These are phyloP conservation scores for Fusarium cyanostomum DNA, from an alignment of 2,329 filamentous ascomycete genomes.

Conservation along the genomic window DNA sequence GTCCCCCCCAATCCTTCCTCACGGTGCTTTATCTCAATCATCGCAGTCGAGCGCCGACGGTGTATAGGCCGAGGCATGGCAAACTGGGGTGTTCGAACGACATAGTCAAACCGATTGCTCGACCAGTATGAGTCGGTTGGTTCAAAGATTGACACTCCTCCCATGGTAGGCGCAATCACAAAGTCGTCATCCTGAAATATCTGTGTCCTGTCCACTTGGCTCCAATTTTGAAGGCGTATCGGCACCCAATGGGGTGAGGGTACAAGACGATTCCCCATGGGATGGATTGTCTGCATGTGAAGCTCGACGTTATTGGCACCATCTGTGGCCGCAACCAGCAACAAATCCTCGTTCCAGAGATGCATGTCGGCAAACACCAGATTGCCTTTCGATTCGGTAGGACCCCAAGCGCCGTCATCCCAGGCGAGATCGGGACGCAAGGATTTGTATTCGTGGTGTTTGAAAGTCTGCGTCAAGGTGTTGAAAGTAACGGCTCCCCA, in stretches of 20 bases:
- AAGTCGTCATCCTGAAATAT: conserved; percentile 32
- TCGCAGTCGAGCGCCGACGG: background rate
- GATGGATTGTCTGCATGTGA: conserved; percentile 11
- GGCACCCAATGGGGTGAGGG: conserved; percentile 1
- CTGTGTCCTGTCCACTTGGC: background rate
- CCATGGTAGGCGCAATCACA: conserved; percentile 18
- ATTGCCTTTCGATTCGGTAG: background rate
- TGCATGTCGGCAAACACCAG: background rate
- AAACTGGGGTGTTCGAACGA: background rate
- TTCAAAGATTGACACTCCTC: conserved; percentile 19
- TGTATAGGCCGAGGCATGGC: background rate
- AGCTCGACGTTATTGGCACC: background rate
- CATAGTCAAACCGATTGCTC: background rate
- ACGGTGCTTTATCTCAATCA: conserved; percentile 7
- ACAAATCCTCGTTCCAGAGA: conserved; percentile 27
- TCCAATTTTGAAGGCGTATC: background rate
- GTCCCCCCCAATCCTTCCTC: no score
- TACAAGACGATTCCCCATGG: background rate
- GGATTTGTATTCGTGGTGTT: conserved; percentile 15
- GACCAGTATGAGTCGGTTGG: background rate
- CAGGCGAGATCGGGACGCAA: conserved; percentile 9
- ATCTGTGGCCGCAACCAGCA: conserved; percentile 1
- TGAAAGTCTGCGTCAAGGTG: conserved; percentile 25
- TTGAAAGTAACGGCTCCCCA: conserved; percentile 33
- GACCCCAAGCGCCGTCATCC: background rate